Evolutionary conservation across 2,329 filamentous ascomycete genomes (phyloP).

Genomic region (Leptographium galeiforme): DNA sequence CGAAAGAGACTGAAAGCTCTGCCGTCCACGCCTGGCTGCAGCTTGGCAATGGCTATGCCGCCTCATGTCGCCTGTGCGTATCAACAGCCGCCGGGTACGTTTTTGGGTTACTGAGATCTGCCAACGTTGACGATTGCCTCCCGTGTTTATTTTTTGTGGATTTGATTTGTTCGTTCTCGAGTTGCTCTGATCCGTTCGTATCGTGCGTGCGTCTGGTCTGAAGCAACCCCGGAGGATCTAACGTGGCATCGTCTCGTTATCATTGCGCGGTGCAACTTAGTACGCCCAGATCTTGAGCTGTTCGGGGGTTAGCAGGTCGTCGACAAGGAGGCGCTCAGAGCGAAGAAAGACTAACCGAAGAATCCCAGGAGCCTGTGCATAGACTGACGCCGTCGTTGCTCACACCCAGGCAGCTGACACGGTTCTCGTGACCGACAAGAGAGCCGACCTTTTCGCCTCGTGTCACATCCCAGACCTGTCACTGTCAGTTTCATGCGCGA

Average conservation of each 20-base stretch:
- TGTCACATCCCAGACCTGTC: slow-evolving; percentile 91
- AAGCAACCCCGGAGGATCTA: background rate
- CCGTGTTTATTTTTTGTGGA: background rate
- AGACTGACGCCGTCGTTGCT: slow-evolving; percentile 98
- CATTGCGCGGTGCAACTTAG: slow-evolving; percentile 26
- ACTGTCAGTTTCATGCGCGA: background rate
- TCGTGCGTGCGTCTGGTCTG: background rate
- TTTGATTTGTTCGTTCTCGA: background rate
- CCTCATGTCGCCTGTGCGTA: background rate
- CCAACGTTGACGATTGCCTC: background rate
- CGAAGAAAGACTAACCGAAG: slow-evolving; percentile 59
- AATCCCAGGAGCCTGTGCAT: slow-evolving; percentile 99
- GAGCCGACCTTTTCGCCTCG: slow-evolving; percentile 95
- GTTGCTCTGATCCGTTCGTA: background rate
- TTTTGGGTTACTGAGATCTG: background rate
- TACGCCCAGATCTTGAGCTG: slow-evolving; percentile 84
- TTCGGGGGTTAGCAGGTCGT: slow-evolving; percentile 16
- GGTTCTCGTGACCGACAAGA: slow-evolving; percentile 93
- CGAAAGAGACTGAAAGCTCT: background rate
- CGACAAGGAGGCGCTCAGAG: background rate
- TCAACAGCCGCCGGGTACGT: background rate
- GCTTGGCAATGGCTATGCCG: background rate
- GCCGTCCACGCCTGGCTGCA: background rate
- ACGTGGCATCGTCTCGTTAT: slow-evolving; percentile 6
- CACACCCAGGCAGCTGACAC: slow-evolving; percentile 94